These are phyloP conservation scores for Taphrina pruni DNA, from an alignment of 1,139 yeast genomes.

Conservation along the genomic window DNA sequence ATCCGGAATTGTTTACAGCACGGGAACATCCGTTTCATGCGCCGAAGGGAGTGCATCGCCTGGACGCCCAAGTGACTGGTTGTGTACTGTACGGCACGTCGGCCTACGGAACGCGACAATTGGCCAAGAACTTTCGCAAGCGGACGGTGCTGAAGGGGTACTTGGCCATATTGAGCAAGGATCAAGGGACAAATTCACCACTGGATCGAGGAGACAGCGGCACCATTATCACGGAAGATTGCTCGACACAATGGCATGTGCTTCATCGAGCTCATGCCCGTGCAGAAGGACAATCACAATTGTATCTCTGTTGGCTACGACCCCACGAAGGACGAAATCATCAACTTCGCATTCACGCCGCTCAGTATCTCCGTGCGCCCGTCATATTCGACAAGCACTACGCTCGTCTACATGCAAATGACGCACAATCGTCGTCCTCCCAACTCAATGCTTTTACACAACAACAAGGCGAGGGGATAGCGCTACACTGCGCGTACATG, in stretches of 20 bases:
- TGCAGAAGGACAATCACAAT: not conserved
- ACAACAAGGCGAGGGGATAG: slow-evolving; percentile 30
- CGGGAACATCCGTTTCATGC: slow-evolving; percentile 28
- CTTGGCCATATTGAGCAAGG: slow-evolving; percentile 27
- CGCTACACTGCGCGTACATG: slow-evolving; percentile 32
- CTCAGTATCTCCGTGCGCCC: slow-evolving; percentile 21
- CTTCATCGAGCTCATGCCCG: not conserved
- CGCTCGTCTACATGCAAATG: not conserved
- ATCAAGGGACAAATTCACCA: not conserved
- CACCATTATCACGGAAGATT: slow-evolving; percentile 9
- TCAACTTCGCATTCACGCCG: slow-evolving; percentile 34
- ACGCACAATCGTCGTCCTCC: not conserved
- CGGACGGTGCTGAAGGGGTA: slow-evolving; percentile 16
- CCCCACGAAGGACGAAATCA: slow-evolving; percentile 37
- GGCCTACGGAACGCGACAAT: slow-evolving; percentile 29
- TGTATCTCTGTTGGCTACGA: slow-evolving; percentile 21
- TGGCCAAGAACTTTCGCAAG: slow-evolving; percentile 17
- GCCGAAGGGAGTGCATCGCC: slow-evolving; percentile 32
- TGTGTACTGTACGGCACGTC: slow-evolving; percentile 28
- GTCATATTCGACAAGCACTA: slow-evolving; percentile 31
- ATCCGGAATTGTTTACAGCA: slow-evolving; percentile 15
- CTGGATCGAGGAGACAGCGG: slow-evolving; percentile 20
- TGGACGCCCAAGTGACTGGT: slow-evolving; percentile 26
- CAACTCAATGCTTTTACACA: not conserved
- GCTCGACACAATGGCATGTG: slow-evolving; percentile 30